Evolutionary conservation across 805 yeast genomes (phyloP).

Genomic region (Teunomyces stri): DNA sequence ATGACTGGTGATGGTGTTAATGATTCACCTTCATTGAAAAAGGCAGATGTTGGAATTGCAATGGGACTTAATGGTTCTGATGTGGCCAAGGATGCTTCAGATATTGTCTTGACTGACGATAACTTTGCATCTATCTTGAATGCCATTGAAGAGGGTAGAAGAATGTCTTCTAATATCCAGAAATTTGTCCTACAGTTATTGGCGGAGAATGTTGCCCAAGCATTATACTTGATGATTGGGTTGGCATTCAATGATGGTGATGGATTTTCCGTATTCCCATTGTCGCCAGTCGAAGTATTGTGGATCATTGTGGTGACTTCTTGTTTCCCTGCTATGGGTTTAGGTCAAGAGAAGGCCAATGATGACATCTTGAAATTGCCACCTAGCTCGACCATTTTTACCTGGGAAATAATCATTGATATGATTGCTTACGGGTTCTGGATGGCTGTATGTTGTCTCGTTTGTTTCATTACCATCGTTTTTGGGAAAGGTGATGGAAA

Average conservation of each 20-base stretch:
- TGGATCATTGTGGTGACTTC: conserved; percentile 37
- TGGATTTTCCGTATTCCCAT: conserved; percentile 37
- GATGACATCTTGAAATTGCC: conserved; percentile 38
- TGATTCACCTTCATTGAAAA: conserved; percentile 26
- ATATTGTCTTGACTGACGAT: conserved; percentile 26
- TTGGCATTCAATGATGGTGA: conserved; percentile 32
- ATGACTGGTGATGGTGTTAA: conserved; percentile 62
- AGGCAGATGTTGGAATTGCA: conserved; percentile 29
- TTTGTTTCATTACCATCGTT: conserved; percentile 36
- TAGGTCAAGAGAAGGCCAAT: conserved; percentile 38
- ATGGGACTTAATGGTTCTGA: conserved; percentile 30
- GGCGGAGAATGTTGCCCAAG: conserved; percentile 30
- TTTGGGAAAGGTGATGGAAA: conserved; percentile 39
- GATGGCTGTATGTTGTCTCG: conserved; percentile 42
- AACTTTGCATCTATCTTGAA: conserved; percentile 26
- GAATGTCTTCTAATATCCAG: conserved; percentile 34
- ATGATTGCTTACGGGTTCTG: conserved; percentile 40
- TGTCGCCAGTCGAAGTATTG: conserved; percentile 40
- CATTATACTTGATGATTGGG: conserved; percentile 40
- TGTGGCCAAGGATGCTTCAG: conserved; percentile 28
- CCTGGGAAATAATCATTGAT: conserved; percentile 40
- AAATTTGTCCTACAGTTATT: conserved; percentile 33
- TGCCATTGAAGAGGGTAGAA: conserved; percentile 29
- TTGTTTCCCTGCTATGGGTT: conserved; percentile 38
- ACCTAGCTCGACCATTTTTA: conserved; percentile 37